Base-by-base conservation (phyloP, 495 filamentous ascomycete species). In the Lasiosphaeriaceae sp. region DNA sequence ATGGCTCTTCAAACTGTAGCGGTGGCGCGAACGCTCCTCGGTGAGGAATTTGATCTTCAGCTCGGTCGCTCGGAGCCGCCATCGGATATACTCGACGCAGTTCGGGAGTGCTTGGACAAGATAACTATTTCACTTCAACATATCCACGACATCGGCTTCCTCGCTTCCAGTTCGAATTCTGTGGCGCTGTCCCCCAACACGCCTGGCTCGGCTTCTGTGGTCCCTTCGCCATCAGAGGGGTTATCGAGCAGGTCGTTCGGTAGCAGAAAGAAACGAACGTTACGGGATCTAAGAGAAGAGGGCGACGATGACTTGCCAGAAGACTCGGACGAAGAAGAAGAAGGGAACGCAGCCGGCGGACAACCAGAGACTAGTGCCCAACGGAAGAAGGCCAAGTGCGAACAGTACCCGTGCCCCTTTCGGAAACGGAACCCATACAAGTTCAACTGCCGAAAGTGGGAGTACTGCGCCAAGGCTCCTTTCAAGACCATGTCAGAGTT, bases 351-450 rank as follows among this genome's bases (percentile, higher is more conserved):
- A 37, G 34, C 14, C 2, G 9, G 34, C 14, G 46, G 3, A 26
- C 23, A 3, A 16, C 52, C 5, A 47, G 8, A 22, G 26, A 11
- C 7, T 5, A 43, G 8, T 4, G 26, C 20, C 12, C 19, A 22
- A 14, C n/a, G n/a, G n/a, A 55, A 55, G 26, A 55, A 47, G 24
- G 11, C 24, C 52, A 55, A 55, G 43, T 9, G n/a, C 24, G 52
- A 37, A 6, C 37, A 17, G 41, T 55, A 21, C 7, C 12, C 52
- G 11, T 55, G 52, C 12, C 52, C 52, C 1, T 47, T 55, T 14
- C 52, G 52, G 24, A 55, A 55, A 17, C n/a, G 17, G 9, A 47
- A 55, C 29, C 52, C 52, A 11, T 11, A 47, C 41, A 20, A 41
- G 2, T 37, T 47, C 43, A 55, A 47, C 29, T 12, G 24, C 20